A percentile compares a stretch with the other conserved stretches of the same genome.
Conservation (phyloP, 2,329 filamentous ascomycete species). For the Penicillium sp. region DNA sequence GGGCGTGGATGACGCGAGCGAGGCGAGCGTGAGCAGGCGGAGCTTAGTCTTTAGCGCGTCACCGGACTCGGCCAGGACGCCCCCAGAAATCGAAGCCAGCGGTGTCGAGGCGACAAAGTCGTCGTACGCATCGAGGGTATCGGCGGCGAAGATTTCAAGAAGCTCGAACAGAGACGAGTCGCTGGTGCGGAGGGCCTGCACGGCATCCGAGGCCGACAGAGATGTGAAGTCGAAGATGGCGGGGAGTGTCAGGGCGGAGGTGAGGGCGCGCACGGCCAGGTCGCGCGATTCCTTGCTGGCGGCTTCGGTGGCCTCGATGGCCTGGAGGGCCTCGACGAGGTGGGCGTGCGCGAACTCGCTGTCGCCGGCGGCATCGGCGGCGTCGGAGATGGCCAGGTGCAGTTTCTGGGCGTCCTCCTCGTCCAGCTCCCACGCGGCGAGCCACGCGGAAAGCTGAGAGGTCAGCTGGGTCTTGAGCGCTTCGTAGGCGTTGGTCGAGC, state of each 20-base stretch:
- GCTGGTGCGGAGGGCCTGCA: slow-evolving; percentile 81
- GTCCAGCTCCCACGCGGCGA: slow-evolving; percentile 75
- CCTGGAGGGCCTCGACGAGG: slow-evolving; percentile 71
- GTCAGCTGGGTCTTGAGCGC: slow-evolving; percentile 77
- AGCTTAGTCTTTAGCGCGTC: slow-evolving; percentile 90
- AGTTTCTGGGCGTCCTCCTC: slow-evolving; percentile 80
- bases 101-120: slow-evolving; percentile 72
- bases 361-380: slow-evolving; percentile 74
- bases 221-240: slow-evolving; percentile 71
- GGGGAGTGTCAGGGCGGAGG: slow-evolving; percentile 62
- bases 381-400: slow-evolving; percentile 76
- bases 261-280: slow-evolving; percentile 61
- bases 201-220: slow-evolving; percentile 65
- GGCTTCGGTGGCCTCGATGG: slow-evolving; percentile 60
- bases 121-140: slow-evolving; percentile 91
- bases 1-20: slow-evolving; percentile 76
- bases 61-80: slow-evolving; percentile 72
- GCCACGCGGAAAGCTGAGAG: slow-evolving; percentile 72
- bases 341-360: slow-evolving; percentile 71
- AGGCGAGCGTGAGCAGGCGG: slow-evolving; percentile 88
- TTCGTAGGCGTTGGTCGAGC: slow-evolving; percentile 73
- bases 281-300: slow-evolving; percentile 53
- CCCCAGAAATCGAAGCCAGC: slow-evolving; percentile 64
- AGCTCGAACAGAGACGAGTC: slow-evolving; percentile 85
- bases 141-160: slow-evolving; percentile 90